phyloP scores from a whole-genome alignment of 441 rosid species.

The Adansonia madagascariensis region DNA sequence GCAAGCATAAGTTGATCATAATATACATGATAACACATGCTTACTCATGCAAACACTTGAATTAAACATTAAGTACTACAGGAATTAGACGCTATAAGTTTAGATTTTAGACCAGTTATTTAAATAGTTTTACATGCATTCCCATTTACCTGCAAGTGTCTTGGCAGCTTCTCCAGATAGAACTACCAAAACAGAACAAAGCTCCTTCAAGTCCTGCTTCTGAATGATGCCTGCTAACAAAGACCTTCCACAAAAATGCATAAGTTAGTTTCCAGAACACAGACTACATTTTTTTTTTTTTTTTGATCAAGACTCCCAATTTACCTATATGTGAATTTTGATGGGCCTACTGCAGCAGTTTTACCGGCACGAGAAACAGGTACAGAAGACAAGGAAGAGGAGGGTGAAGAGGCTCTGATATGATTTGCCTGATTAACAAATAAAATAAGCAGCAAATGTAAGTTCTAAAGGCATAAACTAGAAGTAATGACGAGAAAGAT shows the following conservation, averaged over 20 bases:
- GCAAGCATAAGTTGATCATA: conserved; percentile 11
- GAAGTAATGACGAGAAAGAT: conserved; percentile 3
- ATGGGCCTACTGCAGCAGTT: conserved; percentile 48
- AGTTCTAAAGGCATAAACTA: conserved; percentile 15
- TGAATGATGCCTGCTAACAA: conserved; percentile 94
- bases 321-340: conserved; percentile 88
- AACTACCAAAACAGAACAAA: conserved; percentile 93
- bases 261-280: conserved; percentile 42
- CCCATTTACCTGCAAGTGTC: conserved; percentile 65
- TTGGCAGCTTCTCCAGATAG: conserved; percentile 78
- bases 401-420: conserved; percentile 56
- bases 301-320: conserved; percentile 25
- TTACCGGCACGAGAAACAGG: conserved; percentile 57
- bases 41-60: not conserved
- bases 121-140: not conserved
- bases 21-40: conserved; percentile 1
- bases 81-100: not conserved
- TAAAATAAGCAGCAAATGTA: conserved; percentile 20
- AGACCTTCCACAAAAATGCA: conserved; percentile 63
- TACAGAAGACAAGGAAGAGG: conserved; percentile 51
- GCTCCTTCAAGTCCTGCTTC: conserved; percentile 90
- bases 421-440: conserved; percentile 56
- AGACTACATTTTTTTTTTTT: conserved; percentile 20
- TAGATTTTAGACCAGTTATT: not conserved
- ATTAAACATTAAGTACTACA: not conserved